Evolutionary conservation across 2,329 filamentous ascomycete genomes (phyloP), one percentile per base, ranked within the genome.

Genomic region (Daldinia eschscholtzii): DNA sequence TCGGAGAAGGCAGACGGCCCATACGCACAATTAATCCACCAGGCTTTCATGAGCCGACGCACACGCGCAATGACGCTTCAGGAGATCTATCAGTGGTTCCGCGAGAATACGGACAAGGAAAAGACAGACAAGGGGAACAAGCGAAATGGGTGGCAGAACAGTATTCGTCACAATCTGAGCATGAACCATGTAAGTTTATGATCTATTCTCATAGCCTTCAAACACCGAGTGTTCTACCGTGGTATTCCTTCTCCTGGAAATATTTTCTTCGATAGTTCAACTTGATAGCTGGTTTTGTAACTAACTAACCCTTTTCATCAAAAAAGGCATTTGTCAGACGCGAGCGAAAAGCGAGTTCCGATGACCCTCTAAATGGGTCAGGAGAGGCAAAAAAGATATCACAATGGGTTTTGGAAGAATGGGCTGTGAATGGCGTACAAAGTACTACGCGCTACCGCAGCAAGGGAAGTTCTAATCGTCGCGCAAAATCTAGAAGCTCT

Each of bases 1-100:
- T 37, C 65, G 20, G 71, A 64, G 7, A 80, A 80, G 57, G 74
- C 76, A 4, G 87, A 89, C 23, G 87, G 88, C 66, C 92, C 93
- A 0, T 98, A 98, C 76, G 94, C 95, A 0, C 86, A 92, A 74
- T 86, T 97, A 15, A 93, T 98, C 68, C 92, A 91, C 76, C 84
- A 86, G 58, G 93, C 93, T 0, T 87, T 98, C 20, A 87, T 90
- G 82, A 88, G 88, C 72, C 87, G 86, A 0, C 87, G 89, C 0
- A 83, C 84, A 4, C 86, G 91, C 69, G 89, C 88, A 23, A 92
- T 98, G 88, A 88, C 91, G 1, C 84, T 98, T 12, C 90, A 94
- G 73, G 91, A 97, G 61, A 92, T 98, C 64, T 98, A 98, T 80
- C 86, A 91, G 64, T 98, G 95, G 94, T 97, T 98, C 76, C 84